Conservation (phyloP, 2,329 filamentous ascomycete species). For the Diplodia mutila region DNA sequence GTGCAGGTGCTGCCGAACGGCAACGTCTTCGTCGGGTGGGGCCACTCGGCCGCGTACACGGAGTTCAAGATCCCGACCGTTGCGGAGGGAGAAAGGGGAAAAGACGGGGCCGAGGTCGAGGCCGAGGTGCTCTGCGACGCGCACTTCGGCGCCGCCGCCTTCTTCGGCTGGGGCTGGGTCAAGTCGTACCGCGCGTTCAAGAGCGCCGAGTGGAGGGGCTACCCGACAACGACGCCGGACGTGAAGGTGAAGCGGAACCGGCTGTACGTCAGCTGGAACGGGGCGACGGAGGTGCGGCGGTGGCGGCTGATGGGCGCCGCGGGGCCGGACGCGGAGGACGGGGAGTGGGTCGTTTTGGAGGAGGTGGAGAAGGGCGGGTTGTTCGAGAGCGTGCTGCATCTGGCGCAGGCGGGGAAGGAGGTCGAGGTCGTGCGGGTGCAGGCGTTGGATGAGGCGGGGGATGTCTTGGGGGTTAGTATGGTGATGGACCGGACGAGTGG, state of each 20-base stretch:
- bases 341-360: conserved; percentile 54
- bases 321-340: not conserved
- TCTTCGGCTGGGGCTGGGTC: conserved; percentile 28
- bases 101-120: too few relatives aligned
- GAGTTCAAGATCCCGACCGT: conserved; percentile 41
- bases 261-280: conserved; percentile 36
- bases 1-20: conserved; percentile 48
- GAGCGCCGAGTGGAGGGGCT: conserved; percentile 30
- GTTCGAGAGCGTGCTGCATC: conserved; percentile 13
- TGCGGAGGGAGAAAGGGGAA: too few relatives aligned
- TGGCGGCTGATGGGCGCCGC: conserved; percentile 35
- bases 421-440: not conserved
- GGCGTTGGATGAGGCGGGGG: conserved; percentile 10
- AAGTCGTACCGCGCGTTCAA: conserved; percentile 43
- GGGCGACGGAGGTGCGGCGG: conserved; percentile 34
- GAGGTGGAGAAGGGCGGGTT: conserved; percentile 30
- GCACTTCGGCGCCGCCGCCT: conserved; percentile 40
- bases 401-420: not conserved
- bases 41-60: conserved; percentile 53
- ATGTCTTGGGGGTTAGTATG: not conserved
- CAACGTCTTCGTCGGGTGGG: conserved; percentile 55
- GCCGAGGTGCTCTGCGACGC: conserved; percentile 46
- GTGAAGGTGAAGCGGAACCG: conserved; percentile 24
- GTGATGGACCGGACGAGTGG: conserved; percentile 11
- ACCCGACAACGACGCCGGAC: conserved; percentile 30